phyloP scores from a whole-genome alignment of 192 early-diverging fungal genomes.

The Irineochytrium annulatum region DNA sequence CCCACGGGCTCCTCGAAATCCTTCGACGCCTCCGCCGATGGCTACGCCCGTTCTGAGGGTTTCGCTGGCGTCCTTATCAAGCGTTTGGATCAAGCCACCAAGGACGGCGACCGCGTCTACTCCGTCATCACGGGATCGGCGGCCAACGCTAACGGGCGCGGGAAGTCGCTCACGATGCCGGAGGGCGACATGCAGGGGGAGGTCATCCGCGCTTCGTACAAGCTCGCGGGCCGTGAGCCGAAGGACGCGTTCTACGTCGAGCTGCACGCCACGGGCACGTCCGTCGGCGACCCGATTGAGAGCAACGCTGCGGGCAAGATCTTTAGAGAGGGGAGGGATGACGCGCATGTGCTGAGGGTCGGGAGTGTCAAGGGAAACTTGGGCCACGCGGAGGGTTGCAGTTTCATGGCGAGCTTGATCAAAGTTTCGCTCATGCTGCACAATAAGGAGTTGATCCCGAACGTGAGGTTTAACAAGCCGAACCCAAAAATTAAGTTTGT shows the following conservation, averaged over 20 bases:
- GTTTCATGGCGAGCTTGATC: slow-evolving; percentile 19
- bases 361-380: slow-evolving; percentile 31
- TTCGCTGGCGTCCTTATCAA: slow-evolving; percentile 30
- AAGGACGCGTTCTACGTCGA: slow-evolving; percentile 30
- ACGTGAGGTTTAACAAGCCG: slow-evolving; percentile 21
- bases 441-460: slow-evolving; percentile 18
- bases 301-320: slow-evolving; percentile 24
- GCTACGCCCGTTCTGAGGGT: slow-evolving; percentile 37
- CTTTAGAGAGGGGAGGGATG: slow-evolving; percentile 6
- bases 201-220: slow-evolving; percentile 12
- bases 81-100: slow-evolving; percentile 24
- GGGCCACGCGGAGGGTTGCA: slow-evolving; percentile 25
- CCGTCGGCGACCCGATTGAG: slow-evolving; percentile 36
- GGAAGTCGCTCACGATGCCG: slow-evolving; percentile 26
- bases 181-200: slow-evolving; percentile 17
- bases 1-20: slow-evolving; percentile 23
- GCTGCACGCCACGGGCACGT: slow-evolving; percentile 30
- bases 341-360: slow-evolving; percentile 12
- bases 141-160: slow-evolving; percentile 33
- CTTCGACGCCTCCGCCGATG: slow-evolving; percentile 35
- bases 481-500: slow-evolving; percentile 28
- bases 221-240: slow-evolving; percentile 12
- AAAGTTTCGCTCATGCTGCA: slow-evolving; percentile 30
- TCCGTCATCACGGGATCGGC: slow-evolving; percentile 26
- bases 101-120: slow-evolving; percentile 32